Base-by-base conservation (phyloP, 371 early-diverging fungal genomes). In the Entomophthora muscae region DNA sequence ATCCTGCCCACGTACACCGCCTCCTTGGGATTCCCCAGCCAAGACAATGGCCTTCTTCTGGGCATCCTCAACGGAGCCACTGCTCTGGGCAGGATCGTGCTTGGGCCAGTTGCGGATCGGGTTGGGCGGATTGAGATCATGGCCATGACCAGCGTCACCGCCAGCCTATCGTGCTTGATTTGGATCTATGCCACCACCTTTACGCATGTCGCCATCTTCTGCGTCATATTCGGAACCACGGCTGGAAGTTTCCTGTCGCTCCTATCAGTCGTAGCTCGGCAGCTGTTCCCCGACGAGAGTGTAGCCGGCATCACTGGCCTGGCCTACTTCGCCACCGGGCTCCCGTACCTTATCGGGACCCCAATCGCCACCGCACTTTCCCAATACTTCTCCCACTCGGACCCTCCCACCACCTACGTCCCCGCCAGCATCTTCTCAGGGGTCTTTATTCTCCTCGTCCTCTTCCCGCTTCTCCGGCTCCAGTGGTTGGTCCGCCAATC, bases 111-210 rank as follows among this genome's bases (percentile, higher is more conserved):
- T 0, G 67, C 67, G 12, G 83, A 82, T 53, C 60, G 68, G 17
- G 61, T 83, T 30, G 88, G 88, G 24, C 76, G 76, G 30, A 68
- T 84, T 66, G 84, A 84, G 61, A 71, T 77, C 0, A 71, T 80
- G 64, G 68, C 68, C 21, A 53, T 75, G 0, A 77, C 77, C 59
- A 67, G 78, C 1, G 63, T 73, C n/a, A 32, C 76, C 3, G 70
- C 77, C 17, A 67, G 74, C 10, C 59, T 80, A 0, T 72, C 75
- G 56, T 71, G 76, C 71, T 63, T 81, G 1, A 64, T 84, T 12
- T 86, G 86, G 86, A 81, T 79, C 52, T 72, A 79, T 65, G 68
- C 80, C 1, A 73, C 70, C 0, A 71, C 68, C 1, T 66, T 80
- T 21, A 76, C 73, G 1, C 64, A 67, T 0, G 75, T 75, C 64